A percentile compares a stretch with the other conserved stretches of the same genome.
phyloP scores from a whole-genome alignment of 1,284 basidiomycete species.

The Microbotryum lychnidis-dioicae region DNA sequence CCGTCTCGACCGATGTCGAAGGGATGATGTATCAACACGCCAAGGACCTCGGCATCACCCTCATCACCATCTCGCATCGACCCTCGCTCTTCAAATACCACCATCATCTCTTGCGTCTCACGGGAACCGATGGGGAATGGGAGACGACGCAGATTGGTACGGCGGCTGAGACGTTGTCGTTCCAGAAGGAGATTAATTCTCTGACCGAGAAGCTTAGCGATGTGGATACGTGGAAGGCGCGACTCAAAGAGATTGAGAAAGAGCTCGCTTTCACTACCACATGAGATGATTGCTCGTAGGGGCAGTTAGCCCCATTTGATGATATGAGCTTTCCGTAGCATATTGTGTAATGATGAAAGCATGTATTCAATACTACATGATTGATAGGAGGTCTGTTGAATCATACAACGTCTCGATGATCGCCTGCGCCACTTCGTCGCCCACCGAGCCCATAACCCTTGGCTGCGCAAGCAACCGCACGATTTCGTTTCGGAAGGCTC shows the following conservation, averaged over 20 bases:
- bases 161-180: slow-evolving; percentile 56
- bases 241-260: slow-evolving; percentile 40
- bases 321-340: no score
- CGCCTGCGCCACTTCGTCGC: no score
- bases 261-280: slow-evolving; percentile 39
- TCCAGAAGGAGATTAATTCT: slow-evolving; percentile 44
- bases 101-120: slow-evolving; percentile 64
- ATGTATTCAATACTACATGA: no score
- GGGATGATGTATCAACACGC: slow-evolving; percentile 92
- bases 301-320: no score
- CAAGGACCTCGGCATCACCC: slow-evolving; percentile 82
- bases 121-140: slow-evolving; percentile 59
- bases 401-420: no score
- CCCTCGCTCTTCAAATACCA: slow-evolving; percentile 77
- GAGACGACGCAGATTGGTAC: slow-evolving; percentile 61
- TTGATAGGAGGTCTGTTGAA: no score
- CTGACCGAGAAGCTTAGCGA: slow-evolving; percentile 41
- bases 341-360: no score
- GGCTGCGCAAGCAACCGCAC: no score
- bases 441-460: no score
- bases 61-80: slow-evolving; percentile 82
- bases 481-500: no score
- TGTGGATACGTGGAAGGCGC: slow-evolving; percentile 41
- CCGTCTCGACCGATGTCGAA: slow-evolving; percentile 93
- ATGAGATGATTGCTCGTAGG: no score